Percentiles rank a stretch among this genome's conserved stretches.
phyloP scores from a whole-genome alignment of 139 green algal genomes.

The Chlamydomonas eustigma region DNA sequence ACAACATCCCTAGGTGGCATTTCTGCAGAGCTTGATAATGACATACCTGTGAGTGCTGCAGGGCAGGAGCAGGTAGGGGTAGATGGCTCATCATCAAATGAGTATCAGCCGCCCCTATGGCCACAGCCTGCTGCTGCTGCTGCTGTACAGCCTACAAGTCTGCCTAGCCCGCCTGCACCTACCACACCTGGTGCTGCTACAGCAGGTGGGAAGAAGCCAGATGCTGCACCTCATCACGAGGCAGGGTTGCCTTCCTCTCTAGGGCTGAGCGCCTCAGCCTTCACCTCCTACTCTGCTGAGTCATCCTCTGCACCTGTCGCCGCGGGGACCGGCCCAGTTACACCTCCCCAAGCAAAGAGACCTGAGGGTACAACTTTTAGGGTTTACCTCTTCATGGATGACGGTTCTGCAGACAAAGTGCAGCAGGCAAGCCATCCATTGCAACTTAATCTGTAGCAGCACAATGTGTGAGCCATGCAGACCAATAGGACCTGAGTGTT shows the following conservation, averaged over 20 bases:
- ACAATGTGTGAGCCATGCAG: no score
- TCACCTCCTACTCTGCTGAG: no score
- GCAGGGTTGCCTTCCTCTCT: no score
- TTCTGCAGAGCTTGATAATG: not conserved
- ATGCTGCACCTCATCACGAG: not conserved
- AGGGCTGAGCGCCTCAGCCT: no score
- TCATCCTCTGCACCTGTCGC: no score
- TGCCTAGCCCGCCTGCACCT: not conserved
- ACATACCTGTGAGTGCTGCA: no score
- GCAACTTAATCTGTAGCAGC: no score
- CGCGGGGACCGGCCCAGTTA: no score
- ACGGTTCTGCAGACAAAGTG: conserved; percentile 6
- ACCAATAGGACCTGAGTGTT: no score
- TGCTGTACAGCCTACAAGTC: not conserved
- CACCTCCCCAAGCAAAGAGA: no score
- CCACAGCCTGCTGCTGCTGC: not conserved
- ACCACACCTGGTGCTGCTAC: not conserved
- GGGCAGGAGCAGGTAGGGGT: not conserved
- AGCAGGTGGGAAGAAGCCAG: not conserved
- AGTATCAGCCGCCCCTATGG: not conserved
- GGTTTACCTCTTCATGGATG: conserved; percentile 19
- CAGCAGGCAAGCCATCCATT: not conserved
- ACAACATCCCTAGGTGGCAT: no score
- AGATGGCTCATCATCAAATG: no score
- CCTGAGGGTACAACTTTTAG: not conserved